phyloP scores from a whole-genome alignment of 495 filamentous ascomycete genomes.

The Penicillium simplicissimum region DNA sequence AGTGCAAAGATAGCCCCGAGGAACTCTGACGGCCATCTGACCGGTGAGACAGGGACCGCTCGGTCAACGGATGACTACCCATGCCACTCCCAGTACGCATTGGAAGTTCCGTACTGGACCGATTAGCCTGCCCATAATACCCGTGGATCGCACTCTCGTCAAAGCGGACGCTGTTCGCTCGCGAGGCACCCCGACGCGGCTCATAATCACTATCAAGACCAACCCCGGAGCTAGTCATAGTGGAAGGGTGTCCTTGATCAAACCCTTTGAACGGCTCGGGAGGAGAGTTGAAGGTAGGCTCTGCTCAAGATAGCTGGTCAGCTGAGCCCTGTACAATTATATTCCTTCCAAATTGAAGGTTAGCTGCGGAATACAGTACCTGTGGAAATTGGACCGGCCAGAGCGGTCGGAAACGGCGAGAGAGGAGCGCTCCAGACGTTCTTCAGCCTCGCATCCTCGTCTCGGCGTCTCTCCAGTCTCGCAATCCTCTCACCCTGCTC shows the following conservation, averaged over 20 bases:
- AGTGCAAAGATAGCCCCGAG: slow-evolving; percentile 78
- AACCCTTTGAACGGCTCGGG: slow-evolving; percentile 81
- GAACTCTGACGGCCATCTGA: slow-evolving; percentile 97
- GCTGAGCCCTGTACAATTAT: neutral
- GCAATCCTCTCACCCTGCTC: slow-evolving; percentile 80
- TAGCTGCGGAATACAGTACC: slow-evolving; percentile 49
- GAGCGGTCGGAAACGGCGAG: slow-evolving; percentile 77
- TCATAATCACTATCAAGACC: slow-evolving; percentile 86
- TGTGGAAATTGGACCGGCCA: slow-evolving; percentile 69
- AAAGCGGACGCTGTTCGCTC: slow-evolving; percentile 98
- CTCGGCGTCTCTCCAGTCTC: slow-evolving; percentile 77
- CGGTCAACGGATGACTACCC: slow-evolving; percentile 79
- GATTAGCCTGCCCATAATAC: slow-evolving; percentile 78
- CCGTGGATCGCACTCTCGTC: slow-evolving; percentile 94
- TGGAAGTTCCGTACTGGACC: slow-evolving; percentile 77
- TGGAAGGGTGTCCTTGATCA: slow-evolving; percentile 72
- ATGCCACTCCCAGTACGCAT: slow-evolving; percentile 77
- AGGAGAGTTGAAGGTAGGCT: slow-evolving; percentile 69
- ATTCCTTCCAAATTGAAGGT: slow-evolving; percentile 7
- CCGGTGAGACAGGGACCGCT: slow-evolving; percentile 89
- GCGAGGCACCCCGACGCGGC: slow-evolving; percentile 84
- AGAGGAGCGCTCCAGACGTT: slow-evolving; percentile 73
- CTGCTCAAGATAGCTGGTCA: slow-evolving; percentile 45
- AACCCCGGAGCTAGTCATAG: slow-evolving; percentile 57
- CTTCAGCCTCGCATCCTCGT: slow-evolving; percentile 78